phyloP scores from a whole-genome alignment of 2,329 filamentous ascomycete genomes.

The Clonostachys rosea region DNA sequence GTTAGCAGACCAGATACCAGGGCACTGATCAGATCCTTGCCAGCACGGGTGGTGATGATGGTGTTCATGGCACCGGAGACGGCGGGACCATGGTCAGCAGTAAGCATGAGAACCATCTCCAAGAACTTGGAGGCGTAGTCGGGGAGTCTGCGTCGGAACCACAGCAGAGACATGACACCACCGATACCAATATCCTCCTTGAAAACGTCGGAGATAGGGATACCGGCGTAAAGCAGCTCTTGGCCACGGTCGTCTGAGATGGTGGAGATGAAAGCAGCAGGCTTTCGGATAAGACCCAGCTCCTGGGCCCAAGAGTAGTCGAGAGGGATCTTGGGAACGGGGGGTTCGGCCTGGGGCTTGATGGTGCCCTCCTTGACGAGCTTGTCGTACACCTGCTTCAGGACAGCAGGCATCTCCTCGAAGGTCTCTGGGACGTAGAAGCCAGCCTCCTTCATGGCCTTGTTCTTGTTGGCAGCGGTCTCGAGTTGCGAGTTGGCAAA shows the following conservation, averaged over 20 bases:
- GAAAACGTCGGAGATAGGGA: constrained; percentile 99
- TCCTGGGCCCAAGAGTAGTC: constrained; percentile 99
- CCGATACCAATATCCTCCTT: constrained; percentile 97
- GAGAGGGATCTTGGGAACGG: constrained; percentile 97
- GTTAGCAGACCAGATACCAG: constrained; percentile 96
- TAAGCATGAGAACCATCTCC: constrained; percentile 99
- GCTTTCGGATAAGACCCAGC: constrained; percentile 98
- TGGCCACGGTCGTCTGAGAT: constrained; percentile 99
- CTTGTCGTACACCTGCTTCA: constrained; percentile 82
- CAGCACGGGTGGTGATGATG: constrained; percentile 98
- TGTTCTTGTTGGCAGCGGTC: constrained; percentile 95
- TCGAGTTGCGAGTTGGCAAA: constrained; percentile 99
- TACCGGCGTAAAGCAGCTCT: constrained; percentile 96
- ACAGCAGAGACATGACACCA: constrained; percentile 98
- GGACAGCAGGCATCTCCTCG: constrained; percentile 79
- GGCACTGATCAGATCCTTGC: constrained; percentile 95
- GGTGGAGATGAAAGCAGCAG: constrained; percentile 98
- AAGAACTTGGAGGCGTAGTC: constrained; percentile 97
- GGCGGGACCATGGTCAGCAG: constrained; percentile 96
- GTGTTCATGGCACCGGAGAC: constrained; percentile 99
- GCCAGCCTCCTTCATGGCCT: constrained; percentile 90
- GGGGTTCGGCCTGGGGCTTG: constrained; percentile 80
- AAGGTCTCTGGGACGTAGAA: constrained; percentile 95
- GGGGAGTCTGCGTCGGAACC: constrained; percentile 98
- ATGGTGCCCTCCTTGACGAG: constrained; percentile 83